Percentiles rank a stretch among this genome's conserved stretches.
These are phyloP conservation scores for Stemphylium lycopersici DNA, from an alignment of 2,329 filamentous ascomycete genomes.

Conservation along the genomic window DNA sequence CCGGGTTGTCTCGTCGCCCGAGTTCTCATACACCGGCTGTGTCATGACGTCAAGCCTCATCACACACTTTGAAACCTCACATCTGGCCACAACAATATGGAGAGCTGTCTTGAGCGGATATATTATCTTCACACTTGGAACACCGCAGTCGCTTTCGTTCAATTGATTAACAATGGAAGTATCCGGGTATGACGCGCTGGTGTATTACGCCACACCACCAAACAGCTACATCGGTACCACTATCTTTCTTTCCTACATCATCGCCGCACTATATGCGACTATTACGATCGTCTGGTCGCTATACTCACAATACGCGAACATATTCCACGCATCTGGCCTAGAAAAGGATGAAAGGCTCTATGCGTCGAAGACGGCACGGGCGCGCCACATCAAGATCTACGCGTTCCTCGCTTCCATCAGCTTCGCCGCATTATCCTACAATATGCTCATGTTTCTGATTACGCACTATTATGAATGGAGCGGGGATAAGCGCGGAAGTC, in stretches of 20 bases:
- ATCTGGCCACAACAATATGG: neutral
- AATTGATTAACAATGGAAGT: constrained; percentile 15
- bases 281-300: constrained; percentile 22
- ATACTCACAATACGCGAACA: constrained; percentile 23
- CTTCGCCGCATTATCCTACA: constrained; percentile 36
- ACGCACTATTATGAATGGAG: constrained; percentile 33
- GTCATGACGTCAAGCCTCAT: constrained; percentile 41
- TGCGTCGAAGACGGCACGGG: constrained; percentile 23
- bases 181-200: constrained; percentile 6
- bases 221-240: constrained; percentile 38
- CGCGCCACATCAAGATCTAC: constrained; percentile 37
- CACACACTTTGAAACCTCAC: constrained; percentile 10
- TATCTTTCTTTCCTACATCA: constrained; percentile 41
- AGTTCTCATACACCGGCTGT: constrained; percentile 29
- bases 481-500: neutral
- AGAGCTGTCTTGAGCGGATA: constrained; percentile 15
- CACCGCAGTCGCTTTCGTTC: neutral
- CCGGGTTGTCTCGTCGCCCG: constrained; percentile 23
- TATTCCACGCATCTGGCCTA: neutral
- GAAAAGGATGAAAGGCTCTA: constrained; percentile 10
- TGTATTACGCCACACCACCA: constrained; percentile 30
- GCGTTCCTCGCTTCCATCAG: constrained; percentile 32
- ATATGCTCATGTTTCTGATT: constrained; percentile 43
- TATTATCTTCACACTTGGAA: neutral
- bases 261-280: constrained; percentile 33